phyloP scores from a whole-genome alignment of 805 yeast species.

The Candida taoyuanica region DNA sequence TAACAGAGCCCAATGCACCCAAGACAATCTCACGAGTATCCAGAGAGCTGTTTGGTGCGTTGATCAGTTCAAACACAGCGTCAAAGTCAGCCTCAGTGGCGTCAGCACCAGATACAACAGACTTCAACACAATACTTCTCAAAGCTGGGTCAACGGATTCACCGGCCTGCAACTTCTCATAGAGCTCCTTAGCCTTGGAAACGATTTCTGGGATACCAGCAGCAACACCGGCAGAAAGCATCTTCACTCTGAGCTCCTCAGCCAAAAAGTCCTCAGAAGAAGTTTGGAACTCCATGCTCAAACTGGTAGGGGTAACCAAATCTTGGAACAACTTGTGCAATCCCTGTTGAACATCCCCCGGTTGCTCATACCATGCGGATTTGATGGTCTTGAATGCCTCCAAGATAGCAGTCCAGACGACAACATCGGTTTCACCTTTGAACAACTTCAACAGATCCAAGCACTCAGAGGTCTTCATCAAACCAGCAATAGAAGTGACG shows the following conservation, averaged over 20 bases:
- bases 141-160: conserved; percentile 66
- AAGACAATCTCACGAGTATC: conserved; percentile 69
- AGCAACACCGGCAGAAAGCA: conserved; percentile 55
- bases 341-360: conserved; percentile 39
- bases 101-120: conserved; percentile 52
- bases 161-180: conserved; percentile 38
- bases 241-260: conserved; percentile 60
- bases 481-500: conserved; percentile 65
- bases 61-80: conserved; percentile 53
- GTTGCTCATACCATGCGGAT: conserved; percentile 51
- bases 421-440: conserved; percentile 54
- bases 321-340: conserved; percentile 47
- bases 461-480: conserved; percentile 54
- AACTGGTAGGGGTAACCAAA: conserved; percentile 49
- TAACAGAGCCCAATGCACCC: conserved; percentile 59
- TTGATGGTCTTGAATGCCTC: conserved; percentile 41
- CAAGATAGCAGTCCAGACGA: conserved; percentile 60
- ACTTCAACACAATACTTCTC: conserved; percentile 60
- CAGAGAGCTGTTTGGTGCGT: conserved; percentile 49
- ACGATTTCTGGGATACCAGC: conserved; percentile 45
- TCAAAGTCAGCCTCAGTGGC: conserved; percentile 65
- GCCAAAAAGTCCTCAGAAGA: conserved; percentile 49
- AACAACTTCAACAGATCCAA: conserved; percentile 53
- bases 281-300: conserved; percentile 56
- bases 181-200: conserved; percentile 40